Base-by-base conservation (phyloP, 345 rosid species). In the Syzygium oleosum region DNA sequence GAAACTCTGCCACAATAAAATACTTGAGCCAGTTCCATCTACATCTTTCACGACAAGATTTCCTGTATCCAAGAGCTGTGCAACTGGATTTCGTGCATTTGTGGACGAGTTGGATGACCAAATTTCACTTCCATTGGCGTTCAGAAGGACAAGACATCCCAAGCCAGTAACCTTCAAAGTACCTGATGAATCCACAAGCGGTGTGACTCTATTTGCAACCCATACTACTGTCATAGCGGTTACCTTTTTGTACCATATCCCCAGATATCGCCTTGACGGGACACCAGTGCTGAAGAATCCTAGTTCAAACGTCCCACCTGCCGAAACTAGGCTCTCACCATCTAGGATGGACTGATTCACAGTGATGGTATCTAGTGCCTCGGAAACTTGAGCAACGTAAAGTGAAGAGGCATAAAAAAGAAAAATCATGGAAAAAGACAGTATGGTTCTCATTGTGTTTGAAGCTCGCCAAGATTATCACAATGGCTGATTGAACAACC, bases 1-100 rank as follows among this genome's bases (percentile, higher is more conserved):
- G 77, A 93, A 95, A 85, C 96, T 94, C 89, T 95, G 95, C 97
- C 96, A 95, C 41, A 93, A n/a, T n/a, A 58, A 5, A 58, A 25
- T 58, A 58, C 27, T 58, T 51, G 23, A 87, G 27, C 61, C 52
- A 17, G 73, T 85, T 10, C 52, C 34, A 52, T 41, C 80, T 6
- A 53, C 90, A 9, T 91, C 93, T 85, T 63, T 89, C 14, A 93
- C 80, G 21, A 94, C 90, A 3, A 94, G 88, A 85, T 94, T 94
- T 29, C 94, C 96, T 16, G 94, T 65, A 22, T 92, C 92, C 84
- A 94, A 49, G 46, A 95, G 89, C 90, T 87, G 90, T 4, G 92
- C 91, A 43, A 91, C 90, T n/a, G 93, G 59, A 61, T 31, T 84
- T 16, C 17, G 38, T 12, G 16, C 51, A 17, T 8, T 52, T 19